Evolutionary conservation across 2,329 filamentous ascomycete species (phyloP), one percentile per base, ranked within the genome.

Genomic region (Hypomyces perniciosus): DNA sequence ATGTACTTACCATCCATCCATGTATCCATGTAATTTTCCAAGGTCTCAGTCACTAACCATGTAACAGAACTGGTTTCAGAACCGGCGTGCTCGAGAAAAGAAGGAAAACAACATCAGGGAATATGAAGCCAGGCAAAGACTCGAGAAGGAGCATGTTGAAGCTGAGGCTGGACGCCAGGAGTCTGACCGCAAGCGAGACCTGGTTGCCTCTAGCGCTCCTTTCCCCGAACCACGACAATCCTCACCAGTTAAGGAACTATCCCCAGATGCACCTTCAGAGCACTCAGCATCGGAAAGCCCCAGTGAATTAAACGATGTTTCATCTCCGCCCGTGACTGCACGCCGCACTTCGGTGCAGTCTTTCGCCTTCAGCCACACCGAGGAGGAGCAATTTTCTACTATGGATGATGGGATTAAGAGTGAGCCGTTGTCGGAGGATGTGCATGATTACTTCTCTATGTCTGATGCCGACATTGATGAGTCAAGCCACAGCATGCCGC

Each of bases 51-150:
- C 20, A 53, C 68, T 72, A 61, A 73, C 64, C 33, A 12, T n/a
- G 8, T 40, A 9, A 8, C 47, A 85, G 81, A 85, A 85, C 62
- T 85, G 82, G 82, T 85, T 85, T 61, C 82, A 85, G 58, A 85
- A 85, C 62, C 72, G 82, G 53, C 75, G 82, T 46, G 81, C 82
- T 48, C 79, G 82, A 65, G 79, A 80, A 56, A 83, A 83, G 75
- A 81, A 84, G 62, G 79, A 83, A 63, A 78, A 74, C 60, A 82
- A 81, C 45, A 71, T 71, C 40, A 64, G 66, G 33, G 68, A 70
- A 53, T 71, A 71, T 48, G 68, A 70, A 35, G 69, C 68, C 34
- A 66, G 61, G 48, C 69, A 71, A 47, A 62, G 62, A 52, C 51
- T 63, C 20, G 68, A 72, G 50, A 70, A 69, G 54, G 63, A 68